phyloP scores from a whole-genome alignment of 257 asterid genomes.

The Solanum piurae region DNA sequence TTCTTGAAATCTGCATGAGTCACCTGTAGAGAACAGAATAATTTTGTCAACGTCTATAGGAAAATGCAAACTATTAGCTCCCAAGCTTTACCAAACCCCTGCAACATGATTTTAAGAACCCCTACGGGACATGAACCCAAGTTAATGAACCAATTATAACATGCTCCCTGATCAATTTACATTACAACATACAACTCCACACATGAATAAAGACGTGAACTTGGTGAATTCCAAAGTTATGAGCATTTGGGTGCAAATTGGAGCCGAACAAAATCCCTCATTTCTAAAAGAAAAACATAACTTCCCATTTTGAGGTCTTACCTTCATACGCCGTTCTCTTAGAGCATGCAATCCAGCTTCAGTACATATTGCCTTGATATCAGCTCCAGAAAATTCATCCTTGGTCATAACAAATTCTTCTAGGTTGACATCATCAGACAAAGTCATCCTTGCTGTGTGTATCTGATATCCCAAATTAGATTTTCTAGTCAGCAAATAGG shows the following conservation, averaged over 20 bases:
- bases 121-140: background rate
- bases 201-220: background rate
- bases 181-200: background rate
- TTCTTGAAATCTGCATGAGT: conserved; percentile 41
- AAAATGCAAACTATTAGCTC: background rate
- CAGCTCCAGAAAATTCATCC: conserved; percentile 94
- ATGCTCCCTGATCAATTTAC: background rate
- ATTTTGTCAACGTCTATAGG: background rate
- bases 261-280: background rate
- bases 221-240: background rate
- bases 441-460: conserved; percentile 86
- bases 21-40: conserved; percentile 10
- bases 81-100: background rate
- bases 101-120: background rate
- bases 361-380: conserved; percentile 88
- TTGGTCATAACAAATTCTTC: conserved; percentile 94
- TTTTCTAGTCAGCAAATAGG: background rate
- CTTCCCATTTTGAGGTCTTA: background rate
- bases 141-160: background rate
- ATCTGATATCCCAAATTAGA: conserved; percentile 35
- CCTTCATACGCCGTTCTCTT: conserved; percentile 96
- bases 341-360: conserved; percentile 93
- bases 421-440: conserved; percentile 84
- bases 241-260: background rate
- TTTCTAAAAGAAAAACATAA: background rate